Evolutionary conservation across 768 basidiomycete genomes (phyloP).

Genomic region (Dendrothele bispora): DNA sequence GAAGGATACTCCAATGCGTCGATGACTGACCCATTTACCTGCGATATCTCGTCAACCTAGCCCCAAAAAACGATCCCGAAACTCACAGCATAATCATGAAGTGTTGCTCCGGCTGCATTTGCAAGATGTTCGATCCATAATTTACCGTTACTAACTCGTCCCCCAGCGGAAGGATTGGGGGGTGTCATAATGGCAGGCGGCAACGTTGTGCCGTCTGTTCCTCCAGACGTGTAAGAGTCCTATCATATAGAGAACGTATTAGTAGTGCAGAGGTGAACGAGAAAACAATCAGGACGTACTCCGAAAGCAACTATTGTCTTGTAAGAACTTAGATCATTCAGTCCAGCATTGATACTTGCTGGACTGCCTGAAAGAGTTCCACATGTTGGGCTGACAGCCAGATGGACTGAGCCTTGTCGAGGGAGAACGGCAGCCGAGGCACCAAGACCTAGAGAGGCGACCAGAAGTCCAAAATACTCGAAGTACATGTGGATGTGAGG

Average conservation of each 20-base stretch:
- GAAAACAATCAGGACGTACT: conserved; percentile 22
- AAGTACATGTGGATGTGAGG: no score
- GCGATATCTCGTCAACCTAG: neutral
- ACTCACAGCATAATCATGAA: conserved; percentile 54
- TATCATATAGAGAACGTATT: conserved; percentile 9
- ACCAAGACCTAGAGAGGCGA: no score
- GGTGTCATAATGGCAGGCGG: conserved; percentile 38
- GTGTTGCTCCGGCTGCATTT: conserved; percentile 31
- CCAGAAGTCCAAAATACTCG: no score
- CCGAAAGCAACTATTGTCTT: conserved; percentile 55
- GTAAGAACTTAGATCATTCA: conserved; percentile 31
- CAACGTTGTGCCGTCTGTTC: conserved; percentile 43
- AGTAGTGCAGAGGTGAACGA: neutral
- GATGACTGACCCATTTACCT: conserved; percentile 29
- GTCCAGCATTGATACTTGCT: conserved; percentile 46
- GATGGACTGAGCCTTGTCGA: no score
- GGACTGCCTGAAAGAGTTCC: conserved; percentile 36
- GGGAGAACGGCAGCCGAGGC: no score
- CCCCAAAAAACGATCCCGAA: neutral
- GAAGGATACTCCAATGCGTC: conserved; percentile 26
- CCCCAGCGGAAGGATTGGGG: conserved; percentile 48
- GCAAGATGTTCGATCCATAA: conserved; percentile 53
- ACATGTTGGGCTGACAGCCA: conserved; percentile 49
- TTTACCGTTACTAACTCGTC: conserved; percentile 48
- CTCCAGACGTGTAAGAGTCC: conserved; percentile 50